Percentiles rank a stretch among this genome's conserved stretches.
Evolutionary conservation across 176 grass and related monocot species (phyloP).

Genomic region (Oryza rufipogon): DNA sequence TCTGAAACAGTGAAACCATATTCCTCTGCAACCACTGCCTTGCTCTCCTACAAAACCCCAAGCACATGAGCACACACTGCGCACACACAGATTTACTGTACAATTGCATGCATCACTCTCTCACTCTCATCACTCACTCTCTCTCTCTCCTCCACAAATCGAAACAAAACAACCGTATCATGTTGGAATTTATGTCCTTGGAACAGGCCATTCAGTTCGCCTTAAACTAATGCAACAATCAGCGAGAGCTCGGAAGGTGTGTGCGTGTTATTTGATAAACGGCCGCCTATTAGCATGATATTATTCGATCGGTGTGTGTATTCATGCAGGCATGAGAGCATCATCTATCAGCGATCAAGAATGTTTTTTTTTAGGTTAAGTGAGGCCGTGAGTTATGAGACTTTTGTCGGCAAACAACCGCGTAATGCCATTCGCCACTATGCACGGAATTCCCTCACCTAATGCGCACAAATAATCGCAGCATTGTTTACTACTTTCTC

Average conservation of each 20-base stretch:
- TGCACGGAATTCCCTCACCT: slow-evolving; percentile 66
- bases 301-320: slow-evolving; percentile 24
- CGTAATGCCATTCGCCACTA: slow-evolving; percentile 42
- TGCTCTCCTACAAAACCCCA: slow-evolving; percentile 36
- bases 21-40: slow-evolving; percentile 44
- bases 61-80: slow-evolving; percentile 30
- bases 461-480: slow-evolving; percentile 37
- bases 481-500: neutral
- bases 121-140: neutral
- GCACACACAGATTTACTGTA: slow-evolving; percentile 24
- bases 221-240: slow-evolving; percentile 37
- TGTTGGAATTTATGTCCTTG: slow-evolving; percentile 67
- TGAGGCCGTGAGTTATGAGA: slow-evolving; percentile 43
- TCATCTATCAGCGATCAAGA: neutral
- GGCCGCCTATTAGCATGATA: neutral
- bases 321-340: neutral
- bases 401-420: slow-evolving; percentile 54
- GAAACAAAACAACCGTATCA: slow-evolving; percentile 51
- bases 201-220: slow-evolving; percentile 1
- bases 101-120: neutral
- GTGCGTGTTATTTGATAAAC: slow-evolving; percentile 52
- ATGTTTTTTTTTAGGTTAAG: slow-evolving; percentile 45
- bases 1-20: slow-evolving; percentile 40
- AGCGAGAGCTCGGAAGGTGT: slow-evolving; percentile 15
- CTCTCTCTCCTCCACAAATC: neutral